These are phyloP conservation scores for Heimioporus sp. DNA, from an alignment of 768 basidiomycete genomes.

Conservation along the genomic window DNA sequence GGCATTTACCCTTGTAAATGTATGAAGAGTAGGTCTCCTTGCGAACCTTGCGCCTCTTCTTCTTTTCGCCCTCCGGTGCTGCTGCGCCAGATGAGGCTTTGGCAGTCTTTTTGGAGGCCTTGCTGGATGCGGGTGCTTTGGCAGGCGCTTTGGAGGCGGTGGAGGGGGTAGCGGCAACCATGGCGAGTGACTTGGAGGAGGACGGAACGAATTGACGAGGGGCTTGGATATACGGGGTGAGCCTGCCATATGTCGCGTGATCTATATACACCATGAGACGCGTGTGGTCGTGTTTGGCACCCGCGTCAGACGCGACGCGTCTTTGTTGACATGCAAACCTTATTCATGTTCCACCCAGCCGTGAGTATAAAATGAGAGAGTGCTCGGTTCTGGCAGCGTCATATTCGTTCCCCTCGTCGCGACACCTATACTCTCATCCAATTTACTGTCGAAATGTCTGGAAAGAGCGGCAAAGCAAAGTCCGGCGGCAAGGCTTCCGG, in stretches of 20 bases:
- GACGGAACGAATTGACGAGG: background rate
- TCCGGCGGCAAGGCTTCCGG: slow-evolving; percentile 63
- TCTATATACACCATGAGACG: slow-evolving; percentile 27
- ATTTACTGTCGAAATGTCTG: slow-evolving; percentile 33
- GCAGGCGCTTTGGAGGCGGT: slow-evolving; percentile 42
- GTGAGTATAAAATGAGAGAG: slow-evolving; percentile 28
- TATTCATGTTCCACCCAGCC: slow-evolving; percentile 22
- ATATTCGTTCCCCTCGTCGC: slow-evolving; percentile 9
- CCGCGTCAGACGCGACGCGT: slow-evolving; percentile 30
- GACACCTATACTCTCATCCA: background rate
- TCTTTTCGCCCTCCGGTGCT: slow-evolving; percentile 73
- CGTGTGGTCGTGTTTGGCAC: slow-evolving; percentile 39
- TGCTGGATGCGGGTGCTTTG: slow-evolving; percentile 37
- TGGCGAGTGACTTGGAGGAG: slow-evolving; percentile 27
- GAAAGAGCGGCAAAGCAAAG: slow-evolving; percentile 56
- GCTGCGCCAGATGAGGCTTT: slow-evolving; percentile 54
- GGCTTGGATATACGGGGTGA: slow-evolving; percentile 12
- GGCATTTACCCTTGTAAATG: slow-evolving; percentile 78
- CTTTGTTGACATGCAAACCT: slow-evolving; percentile 39
- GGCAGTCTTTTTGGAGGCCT: slow-evolving; percentile 52
- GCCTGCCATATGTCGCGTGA: background rate
- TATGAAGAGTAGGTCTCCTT: slow-evolving; percentile 95
- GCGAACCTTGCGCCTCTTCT: slow-evolving; percentile 83
- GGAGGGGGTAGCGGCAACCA: slow-evolving; percentile 61
- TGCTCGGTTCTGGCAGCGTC: background rate